Evolutionary conservation across 169 alveolate species (phyloP).

Genomic region (Cryptosporidium bovis): DNA sequence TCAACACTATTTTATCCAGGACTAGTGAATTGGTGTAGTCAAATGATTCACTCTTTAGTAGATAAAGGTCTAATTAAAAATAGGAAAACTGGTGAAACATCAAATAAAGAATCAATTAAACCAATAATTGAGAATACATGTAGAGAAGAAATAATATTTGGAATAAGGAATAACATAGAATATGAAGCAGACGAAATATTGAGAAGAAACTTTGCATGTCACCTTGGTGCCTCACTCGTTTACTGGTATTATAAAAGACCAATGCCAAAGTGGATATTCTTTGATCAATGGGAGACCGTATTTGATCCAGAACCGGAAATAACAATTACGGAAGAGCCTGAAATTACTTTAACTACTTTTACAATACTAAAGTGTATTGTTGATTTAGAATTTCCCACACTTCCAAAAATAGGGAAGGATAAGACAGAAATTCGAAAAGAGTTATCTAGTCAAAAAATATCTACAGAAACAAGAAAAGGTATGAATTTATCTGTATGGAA

Average conservation of each 20-base stretch:
- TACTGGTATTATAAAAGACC: conserved; percentile 56
- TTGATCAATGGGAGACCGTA: conserved; percentile 38
- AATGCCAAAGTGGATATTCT: conserved; percentile 53
- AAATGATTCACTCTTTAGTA: conserved; percentile 35
- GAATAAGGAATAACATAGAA: conserved; percentile 56
- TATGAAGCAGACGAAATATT: conserved; percentile 70
- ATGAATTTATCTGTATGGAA: conserved; percentile 6
- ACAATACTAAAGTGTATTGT: conserved; percentile 43
- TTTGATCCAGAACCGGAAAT: conserved; percentile 20
- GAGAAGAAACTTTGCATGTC: conserved; percentile 65
- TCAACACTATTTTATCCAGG: conserved; percentile 14
- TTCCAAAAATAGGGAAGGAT: conserved; percentile 3
- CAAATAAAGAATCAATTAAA: conserved; percentile 2
- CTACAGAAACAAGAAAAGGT: not conserved
- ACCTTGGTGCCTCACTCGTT: conserved; percentile 37
- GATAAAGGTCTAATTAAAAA: not conserved
- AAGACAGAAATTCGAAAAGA: conserved; percentile 9
- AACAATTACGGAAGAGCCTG: conserved; percentile 62
- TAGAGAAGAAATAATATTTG: conserved; percentile 1
- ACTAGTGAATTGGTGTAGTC: conserved; percentile 30
- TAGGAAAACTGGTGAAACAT: not conserved
- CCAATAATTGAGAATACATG: conserved; percentile 12
- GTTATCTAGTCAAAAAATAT: not conserved
- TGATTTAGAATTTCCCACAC: conserved; percentile 28
- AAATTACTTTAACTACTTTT: conserved; percentile 53